These are phyloP conservation scores for Aureobasidium lini DNA, from an alignment of 2,329 filamentous ascomycete species.

Conservation along the genomic window DNA sequence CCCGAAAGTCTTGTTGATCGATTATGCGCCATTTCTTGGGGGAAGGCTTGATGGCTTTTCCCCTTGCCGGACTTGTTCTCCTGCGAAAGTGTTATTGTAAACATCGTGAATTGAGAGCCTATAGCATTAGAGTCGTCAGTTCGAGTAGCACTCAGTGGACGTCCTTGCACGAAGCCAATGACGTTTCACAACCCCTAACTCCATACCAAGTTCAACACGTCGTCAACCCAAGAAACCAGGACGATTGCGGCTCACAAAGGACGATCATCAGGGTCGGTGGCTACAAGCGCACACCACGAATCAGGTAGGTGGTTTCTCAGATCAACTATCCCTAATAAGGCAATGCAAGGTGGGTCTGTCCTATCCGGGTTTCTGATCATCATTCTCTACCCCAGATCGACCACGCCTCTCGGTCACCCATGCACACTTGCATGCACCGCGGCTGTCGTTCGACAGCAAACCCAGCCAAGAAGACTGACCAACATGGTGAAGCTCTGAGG, in stretches of 20 bases:
- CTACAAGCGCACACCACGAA: background rate
- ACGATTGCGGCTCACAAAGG: background rate
- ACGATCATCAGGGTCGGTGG: background rate
- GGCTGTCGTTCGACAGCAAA: background rate
- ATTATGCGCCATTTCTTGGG: background rate
- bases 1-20: constrained; percentile 3
- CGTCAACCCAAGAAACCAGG: background rate
- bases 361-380: background rate
- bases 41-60: background rate
- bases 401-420: background rate
- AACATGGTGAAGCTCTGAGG: background rate
- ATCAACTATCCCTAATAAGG: background rate
- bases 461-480: background rate
- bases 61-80: background rate
- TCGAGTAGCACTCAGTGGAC: too few relatives aligned
- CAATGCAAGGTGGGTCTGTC: constrained; percentile 1
- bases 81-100: background rate
- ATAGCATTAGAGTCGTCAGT: background rate
- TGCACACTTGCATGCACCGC: background rate
- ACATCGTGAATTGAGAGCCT: background rate
- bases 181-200: background rate
- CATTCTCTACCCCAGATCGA: background rate
- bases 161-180: background rate
- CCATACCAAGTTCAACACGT: background rate
- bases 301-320: background rate